Evolutionary conservation across 257 asterid genomes (phyloP).

Genomic region (Ehretia macrophylla): DNA sequence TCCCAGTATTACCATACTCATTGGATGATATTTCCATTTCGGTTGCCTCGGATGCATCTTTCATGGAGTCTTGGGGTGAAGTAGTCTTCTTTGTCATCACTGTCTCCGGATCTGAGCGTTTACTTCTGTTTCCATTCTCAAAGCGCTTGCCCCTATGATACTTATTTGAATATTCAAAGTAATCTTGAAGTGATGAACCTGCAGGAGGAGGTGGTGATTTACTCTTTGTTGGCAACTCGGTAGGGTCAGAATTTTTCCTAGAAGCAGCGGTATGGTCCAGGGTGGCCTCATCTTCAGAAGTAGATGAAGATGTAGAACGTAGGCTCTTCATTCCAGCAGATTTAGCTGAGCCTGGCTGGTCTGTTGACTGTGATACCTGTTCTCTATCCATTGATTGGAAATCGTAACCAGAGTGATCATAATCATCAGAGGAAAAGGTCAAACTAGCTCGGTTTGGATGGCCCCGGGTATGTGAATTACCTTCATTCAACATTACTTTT

Average conservation of each 20-base stretch:
- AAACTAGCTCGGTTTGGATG: constrained; percentile 31
- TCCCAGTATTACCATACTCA: constrained; percentile 68
- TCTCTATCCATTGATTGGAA: constrained; percentile 62
- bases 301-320: constrained; percentile 34
- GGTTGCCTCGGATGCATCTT: constrained; percentile 50
- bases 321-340: constrained; percentile 30
- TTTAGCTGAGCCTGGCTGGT: constrained; percentile 26
- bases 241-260: constrained; percentile 24
- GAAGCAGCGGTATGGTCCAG: constrained; percentile 13
- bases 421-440: constrained; percentile 57
- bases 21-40: constrained; percentile 78
- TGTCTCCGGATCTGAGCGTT: constrained; percentile 39
- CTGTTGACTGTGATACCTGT: constrained; percentile 20
- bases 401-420: constrained; percentile 50
- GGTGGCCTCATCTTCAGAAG: constrained; percentile 49
- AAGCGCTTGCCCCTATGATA: constrained; percentile 23
- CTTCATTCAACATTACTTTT: constrained; percentile 10
- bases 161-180: constrained; percentile 63
- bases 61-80: constrained; percentile 29
- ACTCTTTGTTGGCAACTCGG: constrained; percentile 28
- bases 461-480: constrained; percentile 16
- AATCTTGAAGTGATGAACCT: constrained; percentile 63
- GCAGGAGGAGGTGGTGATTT: constrained; percentile 39
- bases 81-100: constrained; percentile 25
- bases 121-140: constrained; percentile 48